A percentile compares a stretch with the other conserved stretches of the same genome.
phyloP scores from a whole-genome alignment of 306 rosid genomes.

The Quercus ilex region DNA sequence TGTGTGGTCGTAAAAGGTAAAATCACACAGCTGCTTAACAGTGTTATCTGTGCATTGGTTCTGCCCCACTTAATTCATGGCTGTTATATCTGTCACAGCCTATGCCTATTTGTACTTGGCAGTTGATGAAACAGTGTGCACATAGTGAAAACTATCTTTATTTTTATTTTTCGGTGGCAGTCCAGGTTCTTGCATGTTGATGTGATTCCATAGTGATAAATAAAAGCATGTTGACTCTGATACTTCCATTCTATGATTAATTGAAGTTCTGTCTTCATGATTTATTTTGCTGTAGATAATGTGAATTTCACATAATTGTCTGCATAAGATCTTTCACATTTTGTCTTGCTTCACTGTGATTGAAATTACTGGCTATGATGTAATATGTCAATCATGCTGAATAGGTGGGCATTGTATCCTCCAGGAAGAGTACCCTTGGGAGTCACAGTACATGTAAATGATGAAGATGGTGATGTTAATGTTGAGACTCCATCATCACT shows the following conservation, averaged over 20 bases:
- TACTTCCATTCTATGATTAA: neutral
- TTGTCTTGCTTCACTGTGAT: conserved; percentile 9
- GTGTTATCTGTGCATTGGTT: conserved; percentile 5
- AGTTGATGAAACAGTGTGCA: conserved; percentile 16
- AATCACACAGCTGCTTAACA: conserved; percentile 7
- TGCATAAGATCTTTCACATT: neutral
- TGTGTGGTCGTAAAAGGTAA: conserved; percentile 90
- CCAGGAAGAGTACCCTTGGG: conserved; percentile 97
- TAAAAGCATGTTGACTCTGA: neutral
- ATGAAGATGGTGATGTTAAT: conserved; percentile 91
- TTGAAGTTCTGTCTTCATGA: conserved; percentile 8
- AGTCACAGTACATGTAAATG: conserved; percentile 89
- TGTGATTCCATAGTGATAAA: neutral
- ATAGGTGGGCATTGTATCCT: conserved; percentile 98
- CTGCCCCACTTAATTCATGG: neutral
- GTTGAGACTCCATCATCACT: conserved; percentile 83
- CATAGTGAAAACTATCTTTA: neutral
- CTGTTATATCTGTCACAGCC: neutral
- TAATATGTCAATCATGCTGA: conserved; percentile 28
- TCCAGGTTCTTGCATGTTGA: conserved; percentile 10
- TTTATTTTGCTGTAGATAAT: conserved; percentile 11
- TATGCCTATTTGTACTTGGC: conserved; percentile 3
- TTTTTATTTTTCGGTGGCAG: neutral
- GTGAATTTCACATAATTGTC: conserved; percentile 1
- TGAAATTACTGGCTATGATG: conserved; percentile 19